phyloP scores from a whole-genome alignment of 139 green algal species.

The Volvox reticuliferus region DNA sequence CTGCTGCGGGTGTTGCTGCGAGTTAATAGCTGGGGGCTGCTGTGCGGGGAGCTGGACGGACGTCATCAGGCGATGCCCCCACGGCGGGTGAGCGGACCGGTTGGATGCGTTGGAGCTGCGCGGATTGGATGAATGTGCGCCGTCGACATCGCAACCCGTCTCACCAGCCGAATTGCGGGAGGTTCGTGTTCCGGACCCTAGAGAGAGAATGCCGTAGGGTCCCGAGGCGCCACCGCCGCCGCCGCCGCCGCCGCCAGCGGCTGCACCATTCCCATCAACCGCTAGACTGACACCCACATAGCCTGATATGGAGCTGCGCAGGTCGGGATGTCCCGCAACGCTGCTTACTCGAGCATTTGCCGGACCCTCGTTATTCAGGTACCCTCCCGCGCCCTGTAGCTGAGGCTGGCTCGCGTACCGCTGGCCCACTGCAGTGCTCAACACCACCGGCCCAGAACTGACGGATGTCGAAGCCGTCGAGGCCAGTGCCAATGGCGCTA shows the following conservation, averaged over 20 bases:
- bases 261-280: not conserved
- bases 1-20: no score
- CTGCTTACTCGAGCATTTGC: not conserved
- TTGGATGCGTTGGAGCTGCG: conserved; percentile 5
- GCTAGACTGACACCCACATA: not conserved
- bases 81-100: not conserved
- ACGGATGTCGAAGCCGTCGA: not conserved
- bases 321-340: not conserved
- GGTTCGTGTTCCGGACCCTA: conserved; percentile 28
- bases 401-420: not conserved
- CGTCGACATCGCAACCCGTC: not conserved
- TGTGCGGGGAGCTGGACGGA: not conserved
- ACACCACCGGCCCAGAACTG: not conserved
- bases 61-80: not conserved
- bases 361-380: not conserved
- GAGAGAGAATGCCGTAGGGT: not conserved
- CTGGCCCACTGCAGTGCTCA: not conserved
- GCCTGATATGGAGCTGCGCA: not conserved
- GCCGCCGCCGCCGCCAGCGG: not conserved
- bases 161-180: conserved; percentile 16
- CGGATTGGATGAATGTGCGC: not conserved
- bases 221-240: not conserved
- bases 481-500: not conserved
- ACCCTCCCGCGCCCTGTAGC: not conserved
- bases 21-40: not conserved